Base-by-base conservation (phyloP, 768 basidiomycete species). In the Obba rivulosa region DNA sequence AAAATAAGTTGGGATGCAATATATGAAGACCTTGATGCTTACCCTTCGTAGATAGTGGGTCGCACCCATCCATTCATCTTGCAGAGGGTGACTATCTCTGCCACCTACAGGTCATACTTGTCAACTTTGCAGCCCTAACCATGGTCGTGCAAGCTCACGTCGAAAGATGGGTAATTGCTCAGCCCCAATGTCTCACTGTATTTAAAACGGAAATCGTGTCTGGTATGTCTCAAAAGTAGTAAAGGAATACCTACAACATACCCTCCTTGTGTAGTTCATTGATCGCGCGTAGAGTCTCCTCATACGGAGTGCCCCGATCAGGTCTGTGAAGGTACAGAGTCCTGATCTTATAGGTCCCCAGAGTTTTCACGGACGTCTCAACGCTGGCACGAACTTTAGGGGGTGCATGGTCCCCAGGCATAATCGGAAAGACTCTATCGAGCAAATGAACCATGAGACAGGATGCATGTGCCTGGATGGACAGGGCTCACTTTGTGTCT, bases 281-380 rank as follows among this genome's bases (percentile, higher is more conserved):
- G 3, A 80, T 65, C 9, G 70, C 74, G 22, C 71, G 71, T 23
- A 77, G 48, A 0, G 80, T 81, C 10, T 74, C 67, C 51, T 76
- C 74, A 41, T 74, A 79, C 0, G 78, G 73, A 8, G 77, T 72
- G 5, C 65, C 70, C 23, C 74, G 69, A 57, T 82, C 79, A 2
- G 80, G 80, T 13, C 68, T 74, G 49, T 81, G 80, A 21, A 81
- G 65, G 49, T 80, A 81, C 62, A 75, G 70, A 11, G 70, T 69
- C 5, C 72, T 67, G 18, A 64, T 67, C 43, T 66, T 79, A 62
- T 73, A 62, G 9, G 67, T 62, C 38, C 70, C 67, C 17, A 80
- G 63, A 9, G 60, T 64, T 35, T 68, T 61, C 39, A 80, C 62
- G 2, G 79, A 81, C 8, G 50, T 58, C 13, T 66, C 28, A 13